Base-by-base conservation (phyloP, 2,329 filamentous ascomycete genomes). In the Trichocomaceae sp. region DNA sequence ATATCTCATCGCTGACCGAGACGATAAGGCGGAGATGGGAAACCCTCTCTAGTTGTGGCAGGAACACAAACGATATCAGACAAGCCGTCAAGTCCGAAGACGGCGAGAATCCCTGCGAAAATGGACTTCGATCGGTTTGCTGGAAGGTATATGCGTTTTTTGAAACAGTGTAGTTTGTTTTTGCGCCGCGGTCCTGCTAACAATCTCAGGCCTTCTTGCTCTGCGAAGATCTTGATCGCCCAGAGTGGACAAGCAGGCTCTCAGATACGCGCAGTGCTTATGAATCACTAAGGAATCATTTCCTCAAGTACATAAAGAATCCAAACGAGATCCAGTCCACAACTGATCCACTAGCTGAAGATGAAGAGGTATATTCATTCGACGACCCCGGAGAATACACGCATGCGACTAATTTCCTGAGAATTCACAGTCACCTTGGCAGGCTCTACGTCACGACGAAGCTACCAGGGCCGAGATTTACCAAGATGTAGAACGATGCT, bases 401-500 rank as follows among this genome's bases (percentile, higher is more conserved):
- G 12, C 12, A 15, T 2, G 12, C 31, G 13, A 33, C 51, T 53
- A 31, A 53, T 31, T n/a, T 1, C 3, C 13, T 15, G 31, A 39
- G 4, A 31, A 61, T 71, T n/a, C 68, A 61, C 63, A 96, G 86
- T 95, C 90, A 55, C 91, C 91, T 20, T 97, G 92, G 91, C 85
- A 88, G 68, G 85, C 85, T n/a, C 77, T 93, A 33, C 86, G 90
- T 46, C 82, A 86, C 63, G 92, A 99, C 71, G 90, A 96, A 74
- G 76, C 83, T 47, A 81, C 95, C 33, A 83, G 92, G 59, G 83
- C 85, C 50, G 93, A 99, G 70, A 97, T 99, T 54, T 82, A 87
- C 55, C 93, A 97, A 73, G 93, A 99, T 74, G 91, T 99, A 17
- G 87, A 93, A 62, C 82, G 93, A 60, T 88, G 85, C 66, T 82